Conservation (phyloP, 2,329 filamentous ascomycete species). For the Byssoonygena ceratinophila region DNA sequence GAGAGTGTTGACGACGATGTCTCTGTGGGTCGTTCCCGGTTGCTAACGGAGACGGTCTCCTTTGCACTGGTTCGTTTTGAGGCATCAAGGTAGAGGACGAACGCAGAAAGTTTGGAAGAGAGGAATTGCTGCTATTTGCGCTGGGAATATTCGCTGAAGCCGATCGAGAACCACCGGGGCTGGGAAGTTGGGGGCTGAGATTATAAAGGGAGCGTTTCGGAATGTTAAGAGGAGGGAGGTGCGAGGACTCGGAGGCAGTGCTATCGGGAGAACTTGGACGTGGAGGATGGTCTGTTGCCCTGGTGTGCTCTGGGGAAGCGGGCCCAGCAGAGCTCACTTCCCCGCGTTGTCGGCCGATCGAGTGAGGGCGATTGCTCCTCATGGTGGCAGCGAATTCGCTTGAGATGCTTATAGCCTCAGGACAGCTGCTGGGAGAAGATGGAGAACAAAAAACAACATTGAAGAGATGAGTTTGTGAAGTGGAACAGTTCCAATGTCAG, state of each 20-base stretch:
- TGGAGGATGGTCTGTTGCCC: slow-evolving; percentile 23
- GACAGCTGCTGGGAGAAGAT: not conserved
- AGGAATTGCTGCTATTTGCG: slow-evolving; percentile 27
- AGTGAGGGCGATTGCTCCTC: slow-evolving; percentile 8
- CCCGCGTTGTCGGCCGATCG: slow-evolving; percentile 14
- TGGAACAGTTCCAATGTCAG: not conserved
- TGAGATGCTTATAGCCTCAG: not conserved
- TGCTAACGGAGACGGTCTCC: slow-evolving; percentile 31
- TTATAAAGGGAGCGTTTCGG: slow-evolving; percentile 32
- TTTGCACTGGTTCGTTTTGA: slow-evolving; percentile 27
- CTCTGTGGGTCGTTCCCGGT: slow-evolving; percentile 26
- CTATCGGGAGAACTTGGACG: slow-evolving; percentile 38
- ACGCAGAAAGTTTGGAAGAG: slow-evolving; percentile 27
- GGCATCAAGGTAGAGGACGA: slow-evolving; percentile 32
- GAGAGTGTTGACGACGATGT: slow-evolving; percentile 47
- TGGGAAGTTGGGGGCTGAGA: slow-evolving; percentile 22
- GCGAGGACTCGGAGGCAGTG: slow-evolving; percentile 37
- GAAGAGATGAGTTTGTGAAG: not conserved
- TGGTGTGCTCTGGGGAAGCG: slow-evolving; percentile 14
- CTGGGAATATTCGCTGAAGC: slow-evolving; percentile 21
- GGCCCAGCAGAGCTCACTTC: slow-evolving; percentile 19
- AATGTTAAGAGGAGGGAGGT: slow-evolving; percentile 35
- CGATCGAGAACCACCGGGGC: slow-evolving; percentile 23
- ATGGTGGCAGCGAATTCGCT: not conserved
- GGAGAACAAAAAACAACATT: not conserved